Conservation (phyloP, 257 asterid species). For the Agastache rugosa region DNA sequence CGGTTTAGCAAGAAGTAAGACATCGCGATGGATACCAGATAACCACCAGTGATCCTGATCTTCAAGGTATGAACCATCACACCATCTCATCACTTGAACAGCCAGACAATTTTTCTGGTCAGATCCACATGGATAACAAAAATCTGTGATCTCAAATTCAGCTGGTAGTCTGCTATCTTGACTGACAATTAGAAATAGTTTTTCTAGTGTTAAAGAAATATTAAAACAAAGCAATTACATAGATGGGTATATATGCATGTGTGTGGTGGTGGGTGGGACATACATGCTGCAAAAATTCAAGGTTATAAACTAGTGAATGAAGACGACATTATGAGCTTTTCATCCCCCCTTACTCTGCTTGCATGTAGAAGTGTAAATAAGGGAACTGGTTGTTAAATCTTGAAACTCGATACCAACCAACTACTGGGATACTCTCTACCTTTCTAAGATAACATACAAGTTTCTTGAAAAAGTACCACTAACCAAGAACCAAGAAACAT, state of each 20-base stretch:
- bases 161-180: slow-evolving; percentile 99
- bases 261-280: background rate
- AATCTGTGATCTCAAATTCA: slow-evolving; percentile 93
- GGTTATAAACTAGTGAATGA: slow-evolving; percentile 3
- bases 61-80: slow-evolving; percentile 98
- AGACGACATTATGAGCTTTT: background rate
- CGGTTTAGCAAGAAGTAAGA: slow-evolving; percentile 83
- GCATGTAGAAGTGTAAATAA: slow-evolving; percentile 9
- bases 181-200: slow-evolving; percentile 51
- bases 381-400: slow-evolving; percentile 15
- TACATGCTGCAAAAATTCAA: slow-evolving; percentile 13
- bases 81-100: slow-evolving; percentile 97
- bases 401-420: slow-evolving; percentile 13
- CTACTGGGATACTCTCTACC: background rate
- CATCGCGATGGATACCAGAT: slow-evolving; percentile 99
- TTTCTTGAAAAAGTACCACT: background rate
- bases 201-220: slow-evolving; percentile 6
- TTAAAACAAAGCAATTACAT: slow-evolving; percentile 12
- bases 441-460: slow-evolving; percentile 3
- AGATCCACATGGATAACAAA: slow-evolving; percentile 84
- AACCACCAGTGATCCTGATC: slow-evolving; percentile 99
- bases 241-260: background rate
- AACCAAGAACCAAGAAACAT: background rate
- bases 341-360: slow-evolving; percentile 19
- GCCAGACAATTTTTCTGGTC: slow-evolving; percentile 75